phyloP scores from a whole-genome alignment of 179 eudicot species.

The Monotropa hypopitys region DNA sequence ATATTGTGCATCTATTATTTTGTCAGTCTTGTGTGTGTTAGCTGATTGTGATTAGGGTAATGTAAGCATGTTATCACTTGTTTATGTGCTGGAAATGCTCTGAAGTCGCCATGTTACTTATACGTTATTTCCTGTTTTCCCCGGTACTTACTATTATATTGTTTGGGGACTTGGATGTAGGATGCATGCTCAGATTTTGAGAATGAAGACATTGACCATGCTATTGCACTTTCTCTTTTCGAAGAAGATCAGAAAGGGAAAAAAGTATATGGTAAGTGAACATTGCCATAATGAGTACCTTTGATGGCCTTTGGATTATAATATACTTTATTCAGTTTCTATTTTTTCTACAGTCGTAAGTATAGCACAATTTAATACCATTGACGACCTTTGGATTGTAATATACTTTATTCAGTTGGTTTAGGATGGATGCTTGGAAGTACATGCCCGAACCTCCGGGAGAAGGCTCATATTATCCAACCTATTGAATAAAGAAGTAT shows the following conservation, averaged over 20 bases:
- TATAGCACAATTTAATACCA: neutral
- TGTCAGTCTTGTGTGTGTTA: neutral
- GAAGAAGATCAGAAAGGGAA: conserved; percentile 80
- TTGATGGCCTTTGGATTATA: too few species aligned
- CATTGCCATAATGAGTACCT: neutral
- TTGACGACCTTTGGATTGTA: neutral
- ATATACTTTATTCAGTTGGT: neutral
- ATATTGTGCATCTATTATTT: neutral
- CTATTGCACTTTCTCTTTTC: conserved; percentile 80
- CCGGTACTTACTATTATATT: neutral
- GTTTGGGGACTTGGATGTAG: conserved; percentile 32
- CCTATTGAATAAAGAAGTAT: neutral
- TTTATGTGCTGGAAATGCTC: neutral
- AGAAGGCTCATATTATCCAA: neutral
- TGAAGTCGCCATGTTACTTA: neutral
- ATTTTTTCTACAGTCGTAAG: neutral
- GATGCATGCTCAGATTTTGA: conserved; percentile 52
- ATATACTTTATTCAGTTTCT: too few species aligned
- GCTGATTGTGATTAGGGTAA: neutral
- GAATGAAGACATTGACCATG: conserved; percentile 73
- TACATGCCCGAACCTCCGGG: neutral
- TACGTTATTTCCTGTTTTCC: conserved; percentile 1
- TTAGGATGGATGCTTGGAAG: neutral
- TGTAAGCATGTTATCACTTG: neutral
- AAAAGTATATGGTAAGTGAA: conserved; percentile 59